A percentile compares a stretch with the other conserved stretches of the same genome.
These are phyloP conservation scores for Nakaseomyces delphensis DNA, from an alignment of 1,139 yeast species.

Conservation along the genomic window DNA sequence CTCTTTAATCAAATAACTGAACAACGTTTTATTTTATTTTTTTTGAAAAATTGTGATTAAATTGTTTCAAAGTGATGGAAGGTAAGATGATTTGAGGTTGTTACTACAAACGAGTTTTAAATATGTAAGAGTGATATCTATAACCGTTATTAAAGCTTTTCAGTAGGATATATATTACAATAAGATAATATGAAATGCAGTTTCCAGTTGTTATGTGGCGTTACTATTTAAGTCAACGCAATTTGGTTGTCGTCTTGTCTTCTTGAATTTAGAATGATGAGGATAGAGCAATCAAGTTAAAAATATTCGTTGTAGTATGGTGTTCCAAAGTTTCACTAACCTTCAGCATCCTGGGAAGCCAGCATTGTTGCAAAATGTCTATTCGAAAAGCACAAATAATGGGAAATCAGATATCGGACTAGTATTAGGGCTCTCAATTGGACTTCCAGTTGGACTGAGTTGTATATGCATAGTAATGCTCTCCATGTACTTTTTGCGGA, in stretches of 20 bases:
- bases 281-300: no score
- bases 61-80: not conserved
- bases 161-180: no score
- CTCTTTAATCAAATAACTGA: no score
- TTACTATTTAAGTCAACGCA: no score
- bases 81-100: not conserved
- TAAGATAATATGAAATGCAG: no score
- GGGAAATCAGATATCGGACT: not conserved
- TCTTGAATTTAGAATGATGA: no score
- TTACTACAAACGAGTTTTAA: not conserved
- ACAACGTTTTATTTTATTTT: not conserved
- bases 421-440: constrained; percentile 16
- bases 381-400: not conserved
- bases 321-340: not conserved
- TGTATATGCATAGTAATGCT: constrained; percentile 17
- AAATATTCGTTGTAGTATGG: no score
- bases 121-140: not conserved
- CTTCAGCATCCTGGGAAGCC: not conserved
- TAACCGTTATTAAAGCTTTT: no score
- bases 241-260: no score
- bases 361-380: not conserved
- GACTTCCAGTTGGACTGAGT: constrained; percentile 27
- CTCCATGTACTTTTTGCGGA: not conserved
- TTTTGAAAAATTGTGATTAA: not conserved
- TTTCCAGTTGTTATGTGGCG: no score